These are phyloP conservation scores for Biscogniauxia sp. DNA, from an alignment of 2,329 filamentous ascomycete species.

Conservation along the genomic window DNA sequence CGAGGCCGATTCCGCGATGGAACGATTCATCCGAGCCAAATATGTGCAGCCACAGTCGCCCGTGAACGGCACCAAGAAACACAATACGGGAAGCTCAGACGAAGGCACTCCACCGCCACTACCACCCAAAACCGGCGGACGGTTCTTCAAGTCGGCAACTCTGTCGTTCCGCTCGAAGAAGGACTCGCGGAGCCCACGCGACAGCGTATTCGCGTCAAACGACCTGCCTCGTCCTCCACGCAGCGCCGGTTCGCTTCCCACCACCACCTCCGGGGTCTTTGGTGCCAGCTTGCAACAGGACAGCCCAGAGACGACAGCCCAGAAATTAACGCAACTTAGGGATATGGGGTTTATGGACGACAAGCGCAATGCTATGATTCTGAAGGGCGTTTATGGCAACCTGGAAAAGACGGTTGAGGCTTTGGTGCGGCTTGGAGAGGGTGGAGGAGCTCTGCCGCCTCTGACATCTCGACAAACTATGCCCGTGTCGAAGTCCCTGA, in stretches of 20 bases:
- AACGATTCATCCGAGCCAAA: slow-evolving; percentile 91
- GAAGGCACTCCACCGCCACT: slow-evolving; percentile 59
- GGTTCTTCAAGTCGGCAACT: slow-evolving; percentile 57
- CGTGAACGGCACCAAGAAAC: slow-evolving; percentile 35
- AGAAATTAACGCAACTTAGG: slow-evolving; percentile 72
- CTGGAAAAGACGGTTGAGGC: slow-evolving; percentile 84
- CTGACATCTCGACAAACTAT: slow-evolving; percentile 46
- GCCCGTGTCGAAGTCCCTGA: slow-evolving; percentile 52
- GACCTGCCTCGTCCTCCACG: slow-evolving; percentile 34
- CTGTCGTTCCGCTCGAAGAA: slow-evolving; percentile 61
- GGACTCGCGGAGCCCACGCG: slow-evolving; percentile 35
- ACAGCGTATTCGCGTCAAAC: slow-evolving; percentile 34
- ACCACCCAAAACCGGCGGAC: slow-evolving; percentile 63
- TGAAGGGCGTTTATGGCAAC: slow-evolving; percentile 82
- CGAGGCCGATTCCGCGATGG: slow-evolving; percentile 91
- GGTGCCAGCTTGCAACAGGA: slow-evolving; percentile 63
- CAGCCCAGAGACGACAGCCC: slow-evolving; percentile 60
- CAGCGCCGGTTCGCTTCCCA: slow-evolving; percentile 42
- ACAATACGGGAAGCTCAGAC: slow-evolving; percentile 49
- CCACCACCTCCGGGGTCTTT: slow-evolving; percentile 67
- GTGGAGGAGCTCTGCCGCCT: slow-evolving; percentile 43
- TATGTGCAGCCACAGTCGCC: slow-evolving; percentile 64
- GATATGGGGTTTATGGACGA: slow-evolving; percentile 93
- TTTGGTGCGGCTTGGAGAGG: slow-evolving; percentile 78
- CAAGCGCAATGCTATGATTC: slow-evolving; percentile 73